A percentile compares a stretch with the other conserved stretches of the same genome.
phyloP scores from a whole-genome alignment of 345 rosid genomes.

The Eucalyptus virginea region DNA sequence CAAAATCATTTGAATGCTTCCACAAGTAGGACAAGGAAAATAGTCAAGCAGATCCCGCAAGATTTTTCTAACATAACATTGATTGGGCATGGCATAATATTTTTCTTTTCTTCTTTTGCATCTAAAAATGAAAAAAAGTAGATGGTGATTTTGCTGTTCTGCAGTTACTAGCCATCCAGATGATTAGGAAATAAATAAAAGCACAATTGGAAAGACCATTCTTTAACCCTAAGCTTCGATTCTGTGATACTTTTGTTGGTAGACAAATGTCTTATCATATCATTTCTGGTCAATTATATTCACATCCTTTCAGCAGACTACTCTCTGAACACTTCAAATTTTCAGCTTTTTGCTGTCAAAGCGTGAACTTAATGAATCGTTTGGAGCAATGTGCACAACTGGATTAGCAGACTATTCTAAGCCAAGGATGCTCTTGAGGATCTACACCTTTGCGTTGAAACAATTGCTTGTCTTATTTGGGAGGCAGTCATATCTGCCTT shows the following conservation, averaged over 20 bases:
- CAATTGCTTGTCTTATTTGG: background rate
- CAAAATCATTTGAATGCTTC: background rate
- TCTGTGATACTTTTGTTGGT: background rate
- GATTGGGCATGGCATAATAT: background rate
- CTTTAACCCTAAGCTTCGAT: background rate
- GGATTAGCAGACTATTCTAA: background rate
- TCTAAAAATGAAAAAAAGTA: background rate
- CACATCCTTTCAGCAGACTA: background rate
- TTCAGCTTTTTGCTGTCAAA: background rate
- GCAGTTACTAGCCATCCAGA: background rate
- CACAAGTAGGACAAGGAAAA: background rate
- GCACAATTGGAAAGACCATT: background rate
- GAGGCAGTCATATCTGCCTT: background rate
- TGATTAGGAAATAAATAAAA: background rate
- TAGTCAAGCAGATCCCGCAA: background rate
- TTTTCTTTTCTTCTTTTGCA: background rate
- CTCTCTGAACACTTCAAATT: background rate
- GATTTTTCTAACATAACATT: background rate
- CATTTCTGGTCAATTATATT: background rate
- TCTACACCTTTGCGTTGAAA: background rate
- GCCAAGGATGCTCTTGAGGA: background rate
- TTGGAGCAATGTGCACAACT: background rate
- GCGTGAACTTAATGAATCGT: background rate
- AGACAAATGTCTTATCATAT: background rate
- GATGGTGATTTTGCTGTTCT: background rate